phyloP scores from a whole-genome alignment of 257 asterid genomes.

The Jasminum sambac region DNA sequence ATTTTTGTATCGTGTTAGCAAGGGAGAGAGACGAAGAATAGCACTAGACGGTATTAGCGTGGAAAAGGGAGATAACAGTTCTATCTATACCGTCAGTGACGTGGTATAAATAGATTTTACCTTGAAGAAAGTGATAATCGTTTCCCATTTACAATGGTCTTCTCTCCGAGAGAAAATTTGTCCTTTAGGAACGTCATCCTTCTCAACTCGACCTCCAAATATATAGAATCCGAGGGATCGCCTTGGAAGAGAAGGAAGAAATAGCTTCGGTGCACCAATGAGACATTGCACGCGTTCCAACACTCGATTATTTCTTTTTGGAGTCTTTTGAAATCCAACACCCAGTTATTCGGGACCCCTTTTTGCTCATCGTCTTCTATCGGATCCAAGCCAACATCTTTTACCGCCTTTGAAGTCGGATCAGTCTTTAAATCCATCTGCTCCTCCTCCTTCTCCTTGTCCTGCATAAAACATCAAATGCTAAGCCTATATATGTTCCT shows the following conservation, averaged over 20 bases:
- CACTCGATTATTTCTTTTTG: constrained; percentile 76
- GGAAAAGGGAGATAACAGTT: not conserved
- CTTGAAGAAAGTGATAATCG: constrained; percentile 58
- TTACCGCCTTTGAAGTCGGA: constrained; percentile 44
- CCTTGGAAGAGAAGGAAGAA: constrained; percentile 86
- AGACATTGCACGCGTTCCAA: constrained; percentile 80
- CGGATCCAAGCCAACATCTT: constrained; percentile 84
- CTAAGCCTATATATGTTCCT: not conserved
- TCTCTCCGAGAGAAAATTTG: constrained; percentile 58
- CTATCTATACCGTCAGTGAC: no score
- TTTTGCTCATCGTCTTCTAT: constrained; percentile 66
- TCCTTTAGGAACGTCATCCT: constrained; percentile 71
- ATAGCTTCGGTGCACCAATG: constrained; percentile 82
- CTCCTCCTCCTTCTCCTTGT: constrained; percentile 36
- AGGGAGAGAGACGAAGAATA: not conserved
- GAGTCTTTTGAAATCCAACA: constrained; percentile 72
- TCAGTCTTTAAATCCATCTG: constrained; percentile 29
- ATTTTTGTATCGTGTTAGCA: not conserved
- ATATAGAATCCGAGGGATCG: constrained; percentile 82
- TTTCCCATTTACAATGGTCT: constrained; percentile 59
- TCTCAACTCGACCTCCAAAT: constrained; percentile 83
- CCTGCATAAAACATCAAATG: constrained; percentile 32
- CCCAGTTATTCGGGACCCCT: constrained; percentile 53
- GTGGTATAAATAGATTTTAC: constrained; percentile 51
- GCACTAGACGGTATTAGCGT: not conserved